Conservation (phyloP, 23 red algal genomes). For the Chondrus crispus region DNA sequence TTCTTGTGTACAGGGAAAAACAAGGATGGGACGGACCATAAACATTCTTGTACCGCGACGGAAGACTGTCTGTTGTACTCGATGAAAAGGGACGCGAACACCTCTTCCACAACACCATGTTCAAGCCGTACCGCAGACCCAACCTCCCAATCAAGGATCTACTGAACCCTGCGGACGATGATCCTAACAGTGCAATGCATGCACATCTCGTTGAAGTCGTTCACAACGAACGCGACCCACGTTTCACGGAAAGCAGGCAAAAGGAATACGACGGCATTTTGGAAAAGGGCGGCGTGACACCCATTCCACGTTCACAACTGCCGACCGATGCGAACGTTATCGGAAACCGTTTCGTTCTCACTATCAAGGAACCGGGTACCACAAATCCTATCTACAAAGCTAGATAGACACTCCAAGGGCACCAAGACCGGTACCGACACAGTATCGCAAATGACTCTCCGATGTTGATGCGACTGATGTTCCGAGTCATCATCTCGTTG, state of each 20-base stretch:
- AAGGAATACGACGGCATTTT: neutral
- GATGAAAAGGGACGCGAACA: neutral
- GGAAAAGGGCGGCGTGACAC: neutral
- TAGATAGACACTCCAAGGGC: neutral
- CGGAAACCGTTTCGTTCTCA: neutral
- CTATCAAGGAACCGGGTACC: neutral
- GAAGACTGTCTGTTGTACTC: neutral
- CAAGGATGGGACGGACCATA: neutral
- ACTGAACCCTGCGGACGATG: neutral
- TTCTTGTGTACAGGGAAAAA: neutral
- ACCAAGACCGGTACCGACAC: neutral
- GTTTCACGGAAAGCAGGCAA: neutral
- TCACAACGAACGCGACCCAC: neutral
- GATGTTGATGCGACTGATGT: neutral
- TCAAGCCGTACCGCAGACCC: neutral
- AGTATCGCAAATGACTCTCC: neutral
- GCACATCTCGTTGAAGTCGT: neutral
- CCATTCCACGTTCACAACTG: neutral
- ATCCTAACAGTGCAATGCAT: too few species aligned
- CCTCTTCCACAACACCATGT: neutral
- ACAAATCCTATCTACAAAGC: neutral
- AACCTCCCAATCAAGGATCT: neutral
- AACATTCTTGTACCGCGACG: neutral
- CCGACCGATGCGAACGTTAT: neutral
- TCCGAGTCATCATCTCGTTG: neutral